Evolutionary conservation across 805 yeast species (phyloP).

Genomic region (Komagataella phaffii): DNA sequence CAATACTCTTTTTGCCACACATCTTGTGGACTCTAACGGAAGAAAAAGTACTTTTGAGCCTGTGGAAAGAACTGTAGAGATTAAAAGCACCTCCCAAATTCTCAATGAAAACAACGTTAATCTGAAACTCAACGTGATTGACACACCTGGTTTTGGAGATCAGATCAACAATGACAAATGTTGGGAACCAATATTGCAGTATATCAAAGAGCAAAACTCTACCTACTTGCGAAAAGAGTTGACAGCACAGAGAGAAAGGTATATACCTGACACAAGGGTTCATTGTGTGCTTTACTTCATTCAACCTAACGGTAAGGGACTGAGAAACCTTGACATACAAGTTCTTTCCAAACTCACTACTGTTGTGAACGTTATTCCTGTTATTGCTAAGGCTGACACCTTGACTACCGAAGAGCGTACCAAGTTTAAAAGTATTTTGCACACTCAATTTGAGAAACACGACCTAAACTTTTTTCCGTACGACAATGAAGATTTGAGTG

Average conservation of each 20-base stretch:
- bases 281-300: conserved; percentile 88
- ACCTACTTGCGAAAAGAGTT: conserved; percentile 84
- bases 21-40: conserved; percentile 62
- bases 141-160: conserved; percentile 98
- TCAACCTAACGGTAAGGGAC: conserved; percentile 80
- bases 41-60: conserved; percentile 58
- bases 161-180: conserved; percentile 89
- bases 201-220: conserved; percentile 91
- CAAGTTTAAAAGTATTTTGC: conserved; percentile 62
- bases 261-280: conserved; percentile 77
- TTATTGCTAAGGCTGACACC: conserved; percentile 88
- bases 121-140: conserved; percentile 77
- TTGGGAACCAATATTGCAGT: conserved; percentile 93
- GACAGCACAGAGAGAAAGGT: conserved; percentile 83
- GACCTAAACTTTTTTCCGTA: conserved; percentile 75
- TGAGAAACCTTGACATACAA: conserved; percentile 69
- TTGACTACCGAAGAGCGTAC: conserved; percentile 78
- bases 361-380: conserved; percentile 87
- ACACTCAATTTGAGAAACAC: conserved; percentile 62
- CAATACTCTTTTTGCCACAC: conserved; percentile 82
- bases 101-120: conserved; percentile 80
- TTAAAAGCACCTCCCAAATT: conserved; percentile 54
- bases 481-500: conserved; percentile 36
- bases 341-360: conserved; percentile 78
- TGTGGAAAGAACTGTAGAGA: conserved; percentile 76